phyloP scores from a whole-genome alignment of 768 basidiomycete genomes.

The Calocybe indica region DNA sequence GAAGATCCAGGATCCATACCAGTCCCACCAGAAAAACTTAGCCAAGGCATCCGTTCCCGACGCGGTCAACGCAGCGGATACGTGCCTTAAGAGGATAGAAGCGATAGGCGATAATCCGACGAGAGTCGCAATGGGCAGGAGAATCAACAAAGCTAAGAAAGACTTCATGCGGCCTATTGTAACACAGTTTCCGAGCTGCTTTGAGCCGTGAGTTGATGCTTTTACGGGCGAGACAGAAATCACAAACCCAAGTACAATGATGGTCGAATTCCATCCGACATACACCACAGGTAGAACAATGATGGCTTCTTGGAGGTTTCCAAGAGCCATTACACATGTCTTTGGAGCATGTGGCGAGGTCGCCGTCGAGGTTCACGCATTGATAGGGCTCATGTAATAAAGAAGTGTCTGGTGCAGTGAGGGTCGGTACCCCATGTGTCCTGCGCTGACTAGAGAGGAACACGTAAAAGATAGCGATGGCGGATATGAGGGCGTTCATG shows the following conservation, averaged over 20 bases:
- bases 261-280: slow-evolving; percentile 41
- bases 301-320: slow-evolving; percentile 39
- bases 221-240: not conserved
- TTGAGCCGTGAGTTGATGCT: not conserved
- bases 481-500: slow-evolving; percentile 19
- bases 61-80: slow-evolving; percentile 18
- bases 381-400: slow-evolving; percentile 32
- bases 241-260: slow-evolving; percentile 40
- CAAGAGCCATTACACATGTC: slow-evolving; percentile 28
- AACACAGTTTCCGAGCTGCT: slow-evolving; percentile 36
- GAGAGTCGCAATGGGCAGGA: slow-evolving; percentile 23
- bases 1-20: slow-evolving; percentile 38
- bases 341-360: slow-evolving; percentile 27
- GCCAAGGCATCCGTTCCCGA: slow-evolving; percentile 25
- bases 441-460: slow-evolving; percentile 25
- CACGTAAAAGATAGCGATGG: slow-evolving; percentile 24
- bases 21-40: slow-evolving; percentile 33
- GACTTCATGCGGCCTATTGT: slow-evolving; percentile 29
- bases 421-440: slow-evolving; percentile 24
- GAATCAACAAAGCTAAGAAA: slow-evolving; percentile 27
- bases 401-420: slow-evolving; percentile 24
- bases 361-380: slow-evolving; percentile 25
- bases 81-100: slow-evolving; percentile 18
- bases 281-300: slow-evolving; percentile 39
- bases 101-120: slow-evolving; percentile 23